Percentiles rank a stretch among this genome's conserved stretches.
These are phyloP conservation scores for Thielaviopsis punctulata DNA, from an alignment of 2,329 filamentous ascomycete species.

Conservation along the genomic window DNA sequence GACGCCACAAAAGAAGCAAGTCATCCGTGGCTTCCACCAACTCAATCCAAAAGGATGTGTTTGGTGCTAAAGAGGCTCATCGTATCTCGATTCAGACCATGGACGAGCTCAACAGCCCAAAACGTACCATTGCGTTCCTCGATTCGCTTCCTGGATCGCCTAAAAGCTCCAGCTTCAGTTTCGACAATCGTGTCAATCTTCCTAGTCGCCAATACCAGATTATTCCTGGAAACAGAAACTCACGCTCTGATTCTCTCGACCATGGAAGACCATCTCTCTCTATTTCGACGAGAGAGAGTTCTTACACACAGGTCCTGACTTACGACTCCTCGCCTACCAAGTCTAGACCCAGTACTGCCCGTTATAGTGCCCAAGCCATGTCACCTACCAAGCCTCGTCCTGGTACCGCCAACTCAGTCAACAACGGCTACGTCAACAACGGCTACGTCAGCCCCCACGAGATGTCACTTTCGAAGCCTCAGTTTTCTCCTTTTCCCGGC, in stretches of 20 bases:
- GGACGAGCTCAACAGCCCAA: constrained; percentile 17
- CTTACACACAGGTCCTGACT: constrained; percentile 33
- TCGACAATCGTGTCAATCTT: constrained; percentile 36
- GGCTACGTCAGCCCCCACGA: constrained; percentile 4
- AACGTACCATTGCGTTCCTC: constrained; percentile 54
- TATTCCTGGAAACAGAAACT: constrained; percentile 19
- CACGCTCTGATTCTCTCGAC: constrained; percentile 1
- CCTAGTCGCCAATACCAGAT: constrained; percentile 40
- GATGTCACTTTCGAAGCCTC: constrained; percentile 11
- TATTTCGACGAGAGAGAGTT: constrained; percentile 22
- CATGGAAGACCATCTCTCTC: background rate
- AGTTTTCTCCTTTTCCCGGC: background rate
- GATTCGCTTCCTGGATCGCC: constrained; percentile 54
- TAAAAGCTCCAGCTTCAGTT: constrained; percentile 31
- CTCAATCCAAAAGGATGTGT: constrained; percentile 6
- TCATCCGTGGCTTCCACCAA: constrained; percentile 29
- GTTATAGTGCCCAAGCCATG: background rate
- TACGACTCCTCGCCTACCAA: constrained; percentile 19
- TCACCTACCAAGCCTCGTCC: constrained; percentile 11
- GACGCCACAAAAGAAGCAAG: constrained; percentile 56
- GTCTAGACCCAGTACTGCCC: background rate
- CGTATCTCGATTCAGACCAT: constrained; percentile 2
- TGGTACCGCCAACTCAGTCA: background rate
- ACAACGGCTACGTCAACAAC: constrained; percentile 3
- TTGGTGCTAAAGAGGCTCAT: constrained; percentile 6